Evolutionary conservation across 371 early-diverging fungal species (phyloP).

Genomic region (Basidiobolus meristosporus): DNA sequence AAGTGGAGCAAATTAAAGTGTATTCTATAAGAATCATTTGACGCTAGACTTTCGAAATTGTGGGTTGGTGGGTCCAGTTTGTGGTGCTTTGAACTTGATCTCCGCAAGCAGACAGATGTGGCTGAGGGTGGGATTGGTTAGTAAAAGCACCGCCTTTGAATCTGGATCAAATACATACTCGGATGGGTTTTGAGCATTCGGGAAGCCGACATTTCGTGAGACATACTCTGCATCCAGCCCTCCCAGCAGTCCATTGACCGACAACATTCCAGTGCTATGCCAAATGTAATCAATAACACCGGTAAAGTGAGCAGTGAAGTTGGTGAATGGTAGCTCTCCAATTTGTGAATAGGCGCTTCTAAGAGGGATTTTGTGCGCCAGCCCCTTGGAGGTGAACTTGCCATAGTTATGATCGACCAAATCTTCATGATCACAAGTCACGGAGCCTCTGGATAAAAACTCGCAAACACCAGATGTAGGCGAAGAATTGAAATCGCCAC

Average conservation of each 20-base stretch:
- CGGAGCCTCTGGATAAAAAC: constrained; percentile 44
- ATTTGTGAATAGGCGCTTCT: constrained; percentile 65
- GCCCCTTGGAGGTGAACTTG: constrained; percentile 65
- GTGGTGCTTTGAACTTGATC: too few relatives aligned
- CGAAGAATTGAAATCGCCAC: constrained; percentile 96
- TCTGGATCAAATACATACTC: constrained; percentile 16
- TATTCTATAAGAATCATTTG: too few relatives aligned
- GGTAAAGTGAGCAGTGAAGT: constrained; percentile 78
- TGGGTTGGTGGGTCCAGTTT: too few relatives aligned
- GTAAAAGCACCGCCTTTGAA: too few relatives aligned
- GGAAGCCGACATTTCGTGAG: constrained; percentile 75
- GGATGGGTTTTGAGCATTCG: constrained; percentile 83
- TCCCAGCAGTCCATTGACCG: constrained; percentile 68
- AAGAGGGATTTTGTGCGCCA: constrained; percentile 58
- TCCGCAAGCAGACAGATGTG: too few relatives aligned
- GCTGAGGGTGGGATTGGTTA: too few relatives aligned
- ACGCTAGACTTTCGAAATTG: too few relatives aligned
- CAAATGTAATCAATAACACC: constrained; percentile 97
- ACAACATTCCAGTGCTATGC: constrained; percentile 58
- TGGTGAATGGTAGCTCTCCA: constrained; percentile 78
- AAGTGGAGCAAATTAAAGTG: too few relatives aligned
- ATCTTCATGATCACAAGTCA: constrained; percentile 71
- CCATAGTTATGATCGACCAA: constrained; percentile 68
- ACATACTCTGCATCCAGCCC: constrained; percentile 70
- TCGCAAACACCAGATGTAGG: constrained; percentile 87